A percentile compares a stretch with the other conserved stretches of the same genome.
phyloP scores from a whole-genome alignment of 441 rosid species.

The Euphorbia celastroides region DNA sequence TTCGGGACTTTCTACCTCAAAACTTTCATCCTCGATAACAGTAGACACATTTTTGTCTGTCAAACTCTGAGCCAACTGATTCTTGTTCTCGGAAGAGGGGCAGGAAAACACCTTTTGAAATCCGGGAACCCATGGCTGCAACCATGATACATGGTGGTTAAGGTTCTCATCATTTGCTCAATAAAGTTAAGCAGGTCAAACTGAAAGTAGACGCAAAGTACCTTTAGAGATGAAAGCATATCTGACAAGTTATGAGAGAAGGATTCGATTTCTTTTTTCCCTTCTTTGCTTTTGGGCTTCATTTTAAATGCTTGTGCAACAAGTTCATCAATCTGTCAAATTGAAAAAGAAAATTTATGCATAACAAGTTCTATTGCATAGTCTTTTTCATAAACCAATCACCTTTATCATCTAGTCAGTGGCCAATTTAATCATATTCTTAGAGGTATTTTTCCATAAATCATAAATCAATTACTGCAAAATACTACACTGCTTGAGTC shows the following conservation, averaged over 20 bases:
- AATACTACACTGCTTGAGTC: not conserved
- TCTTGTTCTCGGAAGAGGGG: constrained; percentile 21
- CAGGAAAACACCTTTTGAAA: constrained; percentile 37
- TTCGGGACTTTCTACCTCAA: constrained; percentile 60
- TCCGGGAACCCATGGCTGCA: constrained; percentile 88
- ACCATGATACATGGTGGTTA: constrained; percentile 10
- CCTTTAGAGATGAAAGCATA: constrained; percentile 68
- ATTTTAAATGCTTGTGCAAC: constrained; percentile 45
- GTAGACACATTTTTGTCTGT: constrained; percentile 21
- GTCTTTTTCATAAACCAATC: not conserved
- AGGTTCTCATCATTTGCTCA: not conserved
- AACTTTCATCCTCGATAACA: constrained; percentile 27
- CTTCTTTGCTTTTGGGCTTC: constrained; percentile 35
- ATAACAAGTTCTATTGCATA: not conserved
- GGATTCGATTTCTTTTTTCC: constrained; percentile 50
- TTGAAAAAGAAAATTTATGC: not conserved
- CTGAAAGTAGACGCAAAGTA: constrained; percentile 17
- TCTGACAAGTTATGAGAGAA: constrained; percentile 49
- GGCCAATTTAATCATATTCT: not conserved
- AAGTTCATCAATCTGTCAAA: constrained; percentile 13
- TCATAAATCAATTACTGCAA: not conserved
- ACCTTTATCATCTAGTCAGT: not conserved
- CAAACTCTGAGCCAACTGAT: constrained; percentile 23
- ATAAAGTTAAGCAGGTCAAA: not conserved
- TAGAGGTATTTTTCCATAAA: not conserved